Percentiles rank a stretch among this genome's conserved stretches.
Conservation (phyloP, 2,329 filamentous ascomycete genomes). For the Chaetomium sp. region DNA sequence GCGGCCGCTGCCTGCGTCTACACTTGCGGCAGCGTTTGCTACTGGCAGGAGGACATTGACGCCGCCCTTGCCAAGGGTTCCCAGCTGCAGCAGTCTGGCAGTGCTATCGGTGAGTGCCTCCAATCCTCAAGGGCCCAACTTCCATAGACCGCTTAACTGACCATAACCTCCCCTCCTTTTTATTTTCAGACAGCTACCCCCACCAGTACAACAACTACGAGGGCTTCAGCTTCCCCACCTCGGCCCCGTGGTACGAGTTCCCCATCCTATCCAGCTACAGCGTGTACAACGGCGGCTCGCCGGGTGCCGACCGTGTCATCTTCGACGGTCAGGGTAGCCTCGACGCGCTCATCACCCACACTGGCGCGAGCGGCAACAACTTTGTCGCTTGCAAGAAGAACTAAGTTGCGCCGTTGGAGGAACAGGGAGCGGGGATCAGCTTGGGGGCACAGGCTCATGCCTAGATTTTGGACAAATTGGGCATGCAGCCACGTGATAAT, state of each 20-base stretch:
- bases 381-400: constrained; percentile 51
- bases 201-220: constrained; percentile 40
- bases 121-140: too few species aligned
- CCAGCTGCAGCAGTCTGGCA: constrained; percentile 24
- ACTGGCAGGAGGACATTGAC: constrained; percentile 30
- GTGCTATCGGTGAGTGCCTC: constrained; percentile 22
- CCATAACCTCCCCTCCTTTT: not conserved
- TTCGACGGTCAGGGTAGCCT: constrained; percentile 49
- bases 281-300: constrained; percentile 44
- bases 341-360: constrained; percentile 59
- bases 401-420: not conserved
- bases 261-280: constrained; percentile 32
- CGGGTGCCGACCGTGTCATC: constrained; percentile 57
- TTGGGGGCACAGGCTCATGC: too few species aligned
- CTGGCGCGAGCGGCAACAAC: constrained; percentile 54
- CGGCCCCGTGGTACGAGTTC: constrained; percentile 38
- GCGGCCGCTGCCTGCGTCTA: constrained; percentile 31
- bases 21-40: constrained; percentile 34
- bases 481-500: too few species aligned
- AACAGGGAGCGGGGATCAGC: not conserved
- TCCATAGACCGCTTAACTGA: too few species aligned
- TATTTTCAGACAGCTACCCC: constrained; percentile 32
- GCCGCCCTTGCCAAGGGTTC: constrained; percentile 32
- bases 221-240: constrained; percentile 36
- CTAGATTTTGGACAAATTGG: too few species aligned